Evolutionary conservation across 345 rosid species (phyloP).

Genomic region (Anastatica hierochuntica): DNA sequence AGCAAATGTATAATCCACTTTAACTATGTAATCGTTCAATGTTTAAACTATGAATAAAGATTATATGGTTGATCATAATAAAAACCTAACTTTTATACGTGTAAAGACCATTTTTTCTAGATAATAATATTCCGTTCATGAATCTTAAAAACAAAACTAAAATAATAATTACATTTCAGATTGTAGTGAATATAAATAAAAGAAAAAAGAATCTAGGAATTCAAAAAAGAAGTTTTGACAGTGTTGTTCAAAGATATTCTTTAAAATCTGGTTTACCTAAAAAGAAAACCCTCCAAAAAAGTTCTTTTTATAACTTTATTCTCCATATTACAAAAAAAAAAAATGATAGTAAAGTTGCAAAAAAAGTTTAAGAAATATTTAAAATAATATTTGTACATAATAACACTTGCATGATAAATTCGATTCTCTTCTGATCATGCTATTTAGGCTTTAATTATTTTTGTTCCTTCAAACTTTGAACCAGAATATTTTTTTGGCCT

Average conservation of each 20-base stretch:
- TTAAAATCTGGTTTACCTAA: too few species aligned
- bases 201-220: constrained; percentile 5
- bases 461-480: constrained; percentile 4
- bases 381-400: constrained; percentile 2
- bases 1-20: too few species aligned
- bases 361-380: too few species aligned
- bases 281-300: too few species aligned
- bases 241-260: constrained; percentile 25
- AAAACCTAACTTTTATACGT: neutral
- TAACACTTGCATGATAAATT: constrained; percentile 19
- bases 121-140: constrained; percentile 12
- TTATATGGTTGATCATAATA: too few species aligned
- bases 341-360: too few species aligned
- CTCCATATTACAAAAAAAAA: too few species aligned
- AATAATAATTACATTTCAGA: neutral
- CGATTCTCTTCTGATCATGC: constrained; percentile 18
- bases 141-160: constrained; percentile 1
- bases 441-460: constrained; percentile 3
- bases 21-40: too few species aligned
- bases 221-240: neutral
- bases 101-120: neutral
- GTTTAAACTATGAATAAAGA: too few species aligned
- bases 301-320: neutral
- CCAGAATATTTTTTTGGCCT: neutral
- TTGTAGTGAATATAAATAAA: neutral